These are phyloP conservation scores for Saccharomyces jurei DNA, from an alignment of 805 yeast species.

Conservation along the genomic window DNA sequence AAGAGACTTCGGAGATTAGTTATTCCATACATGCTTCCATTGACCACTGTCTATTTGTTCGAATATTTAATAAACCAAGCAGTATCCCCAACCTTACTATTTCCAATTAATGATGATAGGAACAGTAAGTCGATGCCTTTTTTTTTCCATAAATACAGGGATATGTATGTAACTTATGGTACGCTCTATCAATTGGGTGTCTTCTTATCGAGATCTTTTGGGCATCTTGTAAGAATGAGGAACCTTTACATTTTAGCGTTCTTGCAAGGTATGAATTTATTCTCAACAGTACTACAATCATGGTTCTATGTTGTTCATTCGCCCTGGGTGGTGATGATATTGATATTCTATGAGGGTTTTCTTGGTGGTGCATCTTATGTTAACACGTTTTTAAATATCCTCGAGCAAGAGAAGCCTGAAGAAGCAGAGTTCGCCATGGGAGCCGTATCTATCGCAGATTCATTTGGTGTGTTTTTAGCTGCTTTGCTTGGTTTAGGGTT, in stretches of 20 bases:
- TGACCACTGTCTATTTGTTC: conserved; percentile 71
- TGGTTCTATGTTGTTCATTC: conserved; percentile 46
- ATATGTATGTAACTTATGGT: conserved; percentile 85
- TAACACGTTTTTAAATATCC: conserved; percentile 73
- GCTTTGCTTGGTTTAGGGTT: conserved; percentile 67
- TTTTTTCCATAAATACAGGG: conserved; percentile 68
- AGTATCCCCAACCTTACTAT: conserved; percentile 77
- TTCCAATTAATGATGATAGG: conserved; percentile 43
- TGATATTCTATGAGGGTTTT: conserved; percentile 80
- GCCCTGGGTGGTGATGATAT: conserved; percentile 51
- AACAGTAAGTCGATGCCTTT: conserved; percentile 30
- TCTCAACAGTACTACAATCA: conserved; percentile 56
- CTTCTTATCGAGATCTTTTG: conserved; percentile 81
- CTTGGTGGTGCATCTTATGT: conserved; percentile 88
- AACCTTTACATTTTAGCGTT: conserved; percentile 53
- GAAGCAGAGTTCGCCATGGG: conserved; percentile 77
- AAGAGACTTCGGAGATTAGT: conserved; percentile 37
- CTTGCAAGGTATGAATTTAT: conserved; percentile 60
- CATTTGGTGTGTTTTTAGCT: conserved; percentile 76
- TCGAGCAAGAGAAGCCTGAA: conserved; percentile 43
- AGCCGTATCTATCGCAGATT: conserved; percentile 74
- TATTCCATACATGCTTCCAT: conserved; percentile 72
- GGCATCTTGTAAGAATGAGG: conserved; percentile 51
- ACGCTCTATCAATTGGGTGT: conserved; percentile 89
- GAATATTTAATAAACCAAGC: conserved; percentile 92